phyloP scores from a whole-genome alignment of 805 yeast species.

The Suhomyces emberorum region DNA sequence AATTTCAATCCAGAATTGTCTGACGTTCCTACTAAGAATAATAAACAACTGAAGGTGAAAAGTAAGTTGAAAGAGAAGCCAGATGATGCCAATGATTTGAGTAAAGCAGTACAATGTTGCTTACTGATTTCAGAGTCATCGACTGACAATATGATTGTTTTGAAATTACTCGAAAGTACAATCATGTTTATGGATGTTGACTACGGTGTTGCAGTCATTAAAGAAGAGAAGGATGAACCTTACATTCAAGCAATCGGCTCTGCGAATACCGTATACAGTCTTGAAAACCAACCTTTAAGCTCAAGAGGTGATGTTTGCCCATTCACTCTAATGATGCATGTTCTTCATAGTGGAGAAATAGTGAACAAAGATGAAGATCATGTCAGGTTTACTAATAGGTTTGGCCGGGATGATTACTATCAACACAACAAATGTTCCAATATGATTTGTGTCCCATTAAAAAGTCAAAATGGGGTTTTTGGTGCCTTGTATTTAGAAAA shows the following conservation, averaged over 20 bases:
- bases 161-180: conserved; percentile 37
- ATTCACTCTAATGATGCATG: conserved; percentile 33
- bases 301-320: conserved; percentile 45
- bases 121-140: conserved; percentile 48
- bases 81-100: conserved; percentile 2
- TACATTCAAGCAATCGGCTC: conserved; percentile 28
- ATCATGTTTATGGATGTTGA: conserved; percentile 33
- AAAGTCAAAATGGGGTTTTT: conserved; percentile 35
- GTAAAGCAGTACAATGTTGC: conserved; percentile 42
- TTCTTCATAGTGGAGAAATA: conserved; percentile 33
- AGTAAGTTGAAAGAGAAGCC: background rate
- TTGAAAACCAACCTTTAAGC: conserved; percentile 32
- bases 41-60: background rate
- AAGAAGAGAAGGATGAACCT: conserved; percentile 18
- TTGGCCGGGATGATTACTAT: conserved; percentile 42
- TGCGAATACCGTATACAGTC: conserved; percentile 18
- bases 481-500: conserved; percentile 48
- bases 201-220: conserved; percentile 30
- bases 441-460: conserved; percentile 46
- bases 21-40: background rate
- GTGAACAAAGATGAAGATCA: conserved; percentile 36
- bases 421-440: conserved; percentile 29
- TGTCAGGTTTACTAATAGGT: conserved; percentile 28
- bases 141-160: conserved; percentile 33
- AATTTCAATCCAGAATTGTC: background rate